phyloP scores from a whole-genome alignment of 495 filamentous ascomycete genomes.

The Aspergillus heteromorphus region DNA sequence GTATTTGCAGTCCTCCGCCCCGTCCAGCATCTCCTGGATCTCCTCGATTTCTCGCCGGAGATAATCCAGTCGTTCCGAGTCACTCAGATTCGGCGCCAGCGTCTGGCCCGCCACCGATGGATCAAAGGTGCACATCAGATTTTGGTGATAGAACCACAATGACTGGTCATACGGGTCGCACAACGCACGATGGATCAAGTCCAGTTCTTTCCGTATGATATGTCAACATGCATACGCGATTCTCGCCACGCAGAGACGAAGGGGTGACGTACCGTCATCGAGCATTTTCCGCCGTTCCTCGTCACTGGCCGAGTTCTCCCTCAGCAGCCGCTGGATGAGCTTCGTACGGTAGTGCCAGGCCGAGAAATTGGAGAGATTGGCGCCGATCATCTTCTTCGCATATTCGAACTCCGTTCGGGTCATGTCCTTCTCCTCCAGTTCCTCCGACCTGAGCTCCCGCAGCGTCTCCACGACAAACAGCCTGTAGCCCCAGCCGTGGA shows the following conservation, averaged over 20 bases:
- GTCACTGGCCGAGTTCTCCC: slow-evolving; percentile 59
- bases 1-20: slow-evolving; percentile 71
- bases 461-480: slow-evolving; percentile 65
- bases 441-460: slow-evolving; percentile 49
- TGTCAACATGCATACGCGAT: background rate
- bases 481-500: slow-evolving; percentile 95
- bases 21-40: slow-evolving; percentile 68
- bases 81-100: slow-evolving; percentile 57
- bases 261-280: slow-evolving; percentile 54
- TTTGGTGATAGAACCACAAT: slow-evolving; percentile 94
- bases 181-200: slow-evolving; percentile 67
- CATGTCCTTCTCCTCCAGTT: slow-evolving; percentile 46
- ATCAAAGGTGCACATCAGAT: slow-evolving; percentile 62
- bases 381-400: slow-evolving; percentile 78
- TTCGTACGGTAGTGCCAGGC: slow-evolving; percentile 90
- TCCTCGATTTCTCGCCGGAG: slow-evolving; percentile 61
- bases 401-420: slow-evolving; percentile 80
- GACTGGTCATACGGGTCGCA: slow-evolving; percentile 90
- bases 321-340: slow-evolving; percentile 69
- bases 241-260: background rate
- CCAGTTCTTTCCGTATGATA: slow-evolving; percentile 51
- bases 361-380: slow-evolving; percentile 88
- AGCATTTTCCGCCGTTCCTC: slow-evolving; percentile 60
- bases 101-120: slow-evolving; percentile 41
- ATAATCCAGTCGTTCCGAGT: slow-evolving; percentile 58